Evolutionary conservation across 495 filamentous ascomycete species (phyloP), one percentile per base, ranked within the genome.

Genomic region (Clavariopsis aquatica): DNA sequence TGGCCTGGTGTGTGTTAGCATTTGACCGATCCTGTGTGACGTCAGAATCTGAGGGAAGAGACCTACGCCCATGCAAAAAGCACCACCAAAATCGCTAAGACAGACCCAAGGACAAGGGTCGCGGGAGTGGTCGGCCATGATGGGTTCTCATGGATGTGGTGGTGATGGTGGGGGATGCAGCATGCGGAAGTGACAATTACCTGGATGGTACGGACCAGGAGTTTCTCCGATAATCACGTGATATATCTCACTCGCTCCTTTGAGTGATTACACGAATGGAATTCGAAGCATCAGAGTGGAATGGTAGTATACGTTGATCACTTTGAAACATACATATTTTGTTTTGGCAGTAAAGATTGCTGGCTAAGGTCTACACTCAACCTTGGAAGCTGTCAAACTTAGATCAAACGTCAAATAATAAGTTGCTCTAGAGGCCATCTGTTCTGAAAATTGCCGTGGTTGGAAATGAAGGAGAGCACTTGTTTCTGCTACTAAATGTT

Each of bases 81-180:
- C 95, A 77, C 94, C 94, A 65, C 94, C 94, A 69, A 97, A 98
- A 76, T 98, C 94, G 75, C 89, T 96, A 63, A 98, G 83, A 61
- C 92, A 87, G 70, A 98, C 93, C 91, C 91, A 97, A 41, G 95
- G 94, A 76, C 94, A 97, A 53, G 93, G 93, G 77, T 96, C 79
- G 84, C 95, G 84, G 70, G 85, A 78, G 79, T 97, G 82, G 80
- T 98, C 81, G 87, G 96, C 85, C 27, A 34, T 56, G 17, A 20
- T 28, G 52, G 46, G 23, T 0, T 31, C 19, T 52, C 41, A 57
- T 52, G 55, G 28, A 45, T 20, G 54, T 38, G 13, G 24, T n/a
- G 53, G 4, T 46, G 31, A 54, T 23, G 59, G 49, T 45, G 57
- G 22, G 26, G 54, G 24, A 23, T 22, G n/a, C n/a, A n/a, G n/a